Evolutionary conservation across 2,329 filamentous ascomycete species (phyloP), one percentile per base, ranked within the genome.

Genomic region (Xylaria hypoxylon): DNA sequence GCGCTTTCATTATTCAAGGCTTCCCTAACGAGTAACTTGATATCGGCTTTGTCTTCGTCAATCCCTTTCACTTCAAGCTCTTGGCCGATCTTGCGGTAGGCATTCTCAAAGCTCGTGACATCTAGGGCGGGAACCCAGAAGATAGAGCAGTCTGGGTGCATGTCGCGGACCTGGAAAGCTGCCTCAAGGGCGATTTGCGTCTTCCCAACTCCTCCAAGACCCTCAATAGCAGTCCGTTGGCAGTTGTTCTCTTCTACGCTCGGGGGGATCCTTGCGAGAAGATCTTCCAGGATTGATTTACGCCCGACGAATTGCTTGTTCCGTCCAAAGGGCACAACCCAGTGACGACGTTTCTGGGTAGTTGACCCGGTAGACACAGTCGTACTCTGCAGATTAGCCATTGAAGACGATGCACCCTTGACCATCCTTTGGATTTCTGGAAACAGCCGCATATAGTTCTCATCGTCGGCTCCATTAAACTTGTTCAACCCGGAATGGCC

Each of bases 1-100:
- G 51, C 64, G n/a, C 40, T 63, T 5, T 67, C 58, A 58, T 72
- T 2, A 40, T 74, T 77, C 1, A 84, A 65, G 11, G 68, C 70
- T 4, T 44, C 48, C 42, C 79, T 79, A 3, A 84, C 77, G 1
- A 81, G 73, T 11, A 40, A 26, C 45, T 77, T 80, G 2, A 80
- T 59, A 61, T 83, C 77, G 0, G 72, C 74, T 4, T 78, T 74
- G 1, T 75, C 67, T n/a, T 81, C 68, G 4, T 80, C 70, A 4
- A 77, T 73, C 5, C 75, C 75, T 1, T 70, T 40, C 1, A 79
- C 50, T 0, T 70, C 53, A 2, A 80, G 72, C 47, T 59, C n/a
- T 17, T 62, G 59, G 3, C 75, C 80, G 31, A 81, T 80, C 0
- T 75, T 62, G 38, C 57, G 57, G 42, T 64, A 67, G 0, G 65